Evolutionary conservation across 2,329 filamentous ascomycete species (phyloP), one percentile per base, ranked within the genome.

Genomic region (Aspergillus texensis): DNA sequence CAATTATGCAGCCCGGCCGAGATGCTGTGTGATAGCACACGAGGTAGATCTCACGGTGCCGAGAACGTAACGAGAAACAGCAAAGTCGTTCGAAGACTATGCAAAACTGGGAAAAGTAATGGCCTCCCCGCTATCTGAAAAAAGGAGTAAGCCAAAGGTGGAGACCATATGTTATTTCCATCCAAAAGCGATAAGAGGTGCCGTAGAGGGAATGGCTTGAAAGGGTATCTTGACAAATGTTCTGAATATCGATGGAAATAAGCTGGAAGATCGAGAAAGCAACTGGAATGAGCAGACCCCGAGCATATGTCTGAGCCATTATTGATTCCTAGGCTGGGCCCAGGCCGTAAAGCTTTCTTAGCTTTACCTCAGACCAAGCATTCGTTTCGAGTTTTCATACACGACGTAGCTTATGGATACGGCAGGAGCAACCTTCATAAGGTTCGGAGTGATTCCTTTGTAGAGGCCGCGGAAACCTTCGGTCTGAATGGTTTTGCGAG

Each of bases 341-440:
- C 11, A 26, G 21, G 41, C 34, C n/a, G 43, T 19, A 21, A 45
- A 36, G 26, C 19, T 58, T 11, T 50, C 43, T 16, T 14, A 39
- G 61, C 12, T 55, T 79, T 73, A 85, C 68, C 72, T 79, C 62
- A 85, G 71, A 24, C 81, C 82, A 68, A 96, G 82, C 39, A 91
- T 76, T 71, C 85, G 87, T 83, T 97, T 97, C 61, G 91, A 88
- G 74, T 95, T 95, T 80, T 97, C 93, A 75, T 97, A 97, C 65
- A 95, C 91, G 72, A 96, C 88, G 84, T 95, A 97, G 60, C 93
- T 94, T 76, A 99, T 98, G 72, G 93, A 97, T 60, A 99, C 90
- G 34, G 95, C 93, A 2, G 95, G 95, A 11, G 95, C 93, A 41
- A 99, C 95, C 82, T 99, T 99, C 71, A 99, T 84, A 45, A 99